Percentiles rank a stretch among this genome's conserved stretches.
These are phyloP conservation scores for Dalbergia oliveri DNA, from an alignment of 306 rosid species.

Conservation along the genomic window DNA sequence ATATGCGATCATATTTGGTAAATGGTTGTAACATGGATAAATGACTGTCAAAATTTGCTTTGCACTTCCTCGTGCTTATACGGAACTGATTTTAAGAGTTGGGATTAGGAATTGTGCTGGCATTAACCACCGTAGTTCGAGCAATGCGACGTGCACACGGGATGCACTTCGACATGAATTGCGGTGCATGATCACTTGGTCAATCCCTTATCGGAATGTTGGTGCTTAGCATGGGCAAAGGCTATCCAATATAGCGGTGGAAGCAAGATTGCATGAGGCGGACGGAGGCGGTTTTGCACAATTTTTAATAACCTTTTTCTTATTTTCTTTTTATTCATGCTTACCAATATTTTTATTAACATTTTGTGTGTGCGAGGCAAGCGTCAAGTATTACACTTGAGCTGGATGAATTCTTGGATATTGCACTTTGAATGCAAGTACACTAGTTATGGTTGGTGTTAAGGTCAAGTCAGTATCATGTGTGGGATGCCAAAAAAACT, in stretches of 20 bases:
- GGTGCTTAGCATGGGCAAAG: not conserved
- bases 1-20: constrained; percentile 13
- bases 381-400: not conserved
- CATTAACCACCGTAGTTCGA: not conserved
- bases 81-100: not conserved
- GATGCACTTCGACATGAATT: not conserved
- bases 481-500: too few species aligned
- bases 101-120: not conserved
- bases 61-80: not conserved
- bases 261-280: not conserved
- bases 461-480: too few species aligned
- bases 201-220: not conserved
- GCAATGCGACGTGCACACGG: not conserved
- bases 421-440: too few species aligned
- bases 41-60: not conserved
- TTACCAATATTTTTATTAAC: not conserved
- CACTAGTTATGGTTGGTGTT: too few species aligned
- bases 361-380: not conserved
- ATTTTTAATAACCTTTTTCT: not conserved
- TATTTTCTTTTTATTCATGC: not conserved
- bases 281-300: not conserved
- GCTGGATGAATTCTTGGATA: not conserved
- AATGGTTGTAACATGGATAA: not conserved
- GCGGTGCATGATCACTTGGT: not conserved
- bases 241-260: not conserved